Base-by-base conservation (phyloP, 768 basidiomycete genomes). In the Leccinellum rugosiceps region DNA sequence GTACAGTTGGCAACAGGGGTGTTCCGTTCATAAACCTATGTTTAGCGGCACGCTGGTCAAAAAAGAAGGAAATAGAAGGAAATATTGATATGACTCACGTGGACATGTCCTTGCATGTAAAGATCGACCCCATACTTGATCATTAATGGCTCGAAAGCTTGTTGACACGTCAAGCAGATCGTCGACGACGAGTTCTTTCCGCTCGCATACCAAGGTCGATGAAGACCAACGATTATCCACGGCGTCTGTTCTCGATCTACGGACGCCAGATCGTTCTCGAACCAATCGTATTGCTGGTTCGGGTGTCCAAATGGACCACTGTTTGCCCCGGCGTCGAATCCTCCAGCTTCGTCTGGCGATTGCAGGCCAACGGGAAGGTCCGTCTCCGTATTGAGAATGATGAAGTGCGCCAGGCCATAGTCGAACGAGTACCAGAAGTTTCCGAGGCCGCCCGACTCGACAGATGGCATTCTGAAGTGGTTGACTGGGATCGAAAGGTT, bases 371-470 rank as follows among this genome's bases (percentile, higher is more conserved):
- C 34, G 1, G 65, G 69, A n/a, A 71, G 48, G 28, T 70, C 68
- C 0, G 68, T 69, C 53, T 70, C 69, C 3, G 47, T 53, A 19
- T 71, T 34, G 48, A 71, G 8, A 2, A 65, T 8, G 58, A 70
- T 41, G 23, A 70, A 70, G 49, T 70, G 68, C 11, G 65, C 69
- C 17, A 71, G 65, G 41, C 67, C 67, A 17, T 71, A 63, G 52
- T 70, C 60, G n/a, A 67, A 70, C 15, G 68, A 70, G 57, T 70
- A 71, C 68, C 69, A 71, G 30, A 71, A 67, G 35, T 70, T 71
- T 7, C 68, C 55, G n/a, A 65, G 38, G 5, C 68, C 65, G 14
- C 67, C 65, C 7, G 68, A n/a, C n/a, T n/a, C n/a, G n/a, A n/a
- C n/a, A n/a, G n/a, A n/a, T n/a, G n/a, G n/a, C n/a, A n/a, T n/a